Evolutionary conservation across 140 eudicot genomes (phyloP).

Genomic region (Oenanthe javanica): DNA sequence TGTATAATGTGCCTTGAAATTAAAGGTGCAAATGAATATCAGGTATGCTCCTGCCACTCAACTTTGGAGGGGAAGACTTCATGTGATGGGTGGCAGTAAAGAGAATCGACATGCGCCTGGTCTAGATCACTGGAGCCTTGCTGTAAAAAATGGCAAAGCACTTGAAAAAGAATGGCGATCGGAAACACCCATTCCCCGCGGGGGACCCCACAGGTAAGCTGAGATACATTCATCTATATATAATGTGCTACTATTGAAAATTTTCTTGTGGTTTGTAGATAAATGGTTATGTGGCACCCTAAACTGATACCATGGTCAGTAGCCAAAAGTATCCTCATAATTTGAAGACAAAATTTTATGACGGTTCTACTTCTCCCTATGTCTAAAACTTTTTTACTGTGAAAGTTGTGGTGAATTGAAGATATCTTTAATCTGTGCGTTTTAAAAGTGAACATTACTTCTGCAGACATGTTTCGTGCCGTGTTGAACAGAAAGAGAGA

Average conservation of each 20-base stretch:
- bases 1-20: not conserved
- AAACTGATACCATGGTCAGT: not conserved
- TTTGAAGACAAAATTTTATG: not conserved
- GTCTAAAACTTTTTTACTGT: not conserved
- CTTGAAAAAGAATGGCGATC: slow-evolving; percentile 74
- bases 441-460: not conserved
- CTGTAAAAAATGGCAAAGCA: slow-evolving; percentile 75
- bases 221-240: not conserved
- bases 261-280: not conserved
- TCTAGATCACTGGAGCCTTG: slow-evolving; percentile 87
- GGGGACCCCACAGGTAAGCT: slow-evolving; percentile 93
- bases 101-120: slow-evolving; percentile 77
- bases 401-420: not conserved
- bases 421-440: not conserved
- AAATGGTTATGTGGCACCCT: not conserved
- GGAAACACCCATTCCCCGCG: slow-evolving; percentile 92
- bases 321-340: not conserved
- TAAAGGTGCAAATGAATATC: slow-evolving; percentile 8
- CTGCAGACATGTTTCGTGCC: not conserved
- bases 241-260: not conserved
- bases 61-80: slow-evolving; percentile 96
- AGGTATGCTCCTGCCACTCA: slow-evolving; percentile 98
- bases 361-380: not conserved
- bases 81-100: slow-evolving; percentile 98
- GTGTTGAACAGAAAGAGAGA: not conserved